Conservation (phyloP, 75 land plant genomes). For the Pinus taeda region DNA sequence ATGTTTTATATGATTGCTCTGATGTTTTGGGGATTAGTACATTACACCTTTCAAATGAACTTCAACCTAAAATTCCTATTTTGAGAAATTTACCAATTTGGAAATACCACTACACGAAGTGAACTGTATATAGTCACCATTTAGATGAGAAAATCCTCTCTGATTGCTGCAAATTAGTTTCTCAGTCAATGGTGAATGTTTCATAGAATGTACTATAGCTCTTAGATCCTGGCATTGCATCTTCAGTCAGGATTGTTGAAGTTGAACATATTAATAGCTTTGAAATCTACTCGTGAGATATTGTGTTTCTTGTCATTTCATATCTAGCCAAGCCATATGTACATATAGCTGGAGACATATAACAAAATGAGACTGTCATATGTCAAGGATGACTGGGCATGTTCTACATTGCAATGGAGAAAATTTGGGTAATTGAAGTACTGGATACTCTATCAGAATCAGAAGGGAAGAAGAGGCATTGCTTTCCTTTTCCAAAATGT, state of each 20-base stretch:
- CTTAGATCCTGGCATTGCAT: background rate
- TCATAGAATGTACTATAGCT: background rate
- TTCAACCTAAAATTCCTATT: background rate
- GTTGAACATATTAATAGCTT: background rate
- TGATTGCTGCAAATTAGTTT: background rate
- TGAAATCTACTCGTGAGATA: no score
- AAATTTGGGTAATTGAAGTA: background rate
- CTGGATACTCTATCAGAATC: background rate
- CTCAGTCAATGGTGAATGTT: background rate
- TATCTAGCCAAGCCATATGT: background rate
- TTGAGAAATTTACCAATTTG: background rate
- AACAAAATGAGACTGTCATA: background rate
- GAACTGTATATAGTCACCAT: background rate
- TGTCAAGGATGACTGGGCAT: background rate
- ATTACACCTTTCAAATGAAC: background rate
- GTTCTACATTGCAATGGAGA: background rate
- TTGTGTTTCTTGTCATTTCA: background rate
- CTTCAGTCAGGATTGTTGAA: background rate
- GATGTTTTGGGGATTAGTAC: no score
- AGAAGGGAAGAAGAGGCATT: no score
- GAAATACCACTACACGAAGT: background rate
- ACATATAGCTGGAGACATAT: background rate
- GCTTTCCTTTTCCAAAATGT: no score
- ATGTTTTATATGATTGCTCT: no score
- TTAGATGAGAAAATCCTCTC: background rate